A percentile compares a stretch with the other conserved stretches of the same genome.
Evolutionary conservation across 805 yeast species (phyloP).

Genomic region (Suhomyces sp.): DNA sequence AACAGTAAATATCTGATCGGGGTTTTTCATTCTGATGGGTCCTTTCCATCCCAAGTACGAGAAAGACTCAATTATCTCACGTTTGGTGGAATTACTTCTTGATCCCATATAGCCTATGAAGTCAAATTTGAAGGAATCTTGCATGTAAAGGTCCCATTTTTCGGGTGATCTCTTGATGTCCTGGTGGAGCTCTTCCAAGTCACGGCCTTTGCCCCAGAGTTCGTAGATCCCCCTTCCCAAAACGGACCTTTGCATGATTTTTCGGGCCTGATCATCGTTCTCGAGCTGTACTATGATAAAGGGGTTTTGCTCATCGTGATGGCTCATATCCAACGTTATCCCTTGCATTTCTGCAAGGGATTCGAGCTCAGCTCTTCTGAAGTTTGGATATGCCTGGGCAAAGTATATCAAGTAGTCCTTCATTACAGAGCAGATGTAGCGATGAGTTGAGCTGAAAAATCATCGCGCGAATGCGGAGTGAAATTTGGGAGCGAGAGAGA

Average conservation of each 20-base stretch:
- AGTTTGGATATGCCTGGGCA: conserved; percentile 80
- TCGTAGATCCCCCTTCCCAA: conserved; percentile 77
- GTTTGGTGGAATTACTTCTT: conserved; percentile 48
- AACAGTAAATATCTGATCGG: conserved; percentile 67
- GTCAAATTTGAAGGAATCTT: conserved; percentile 73
- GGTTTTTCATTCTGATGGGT: conserved; percentile 70
- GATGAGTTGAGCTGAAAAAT: neutral
- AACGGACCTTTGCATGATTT: conserved; percentile 64
- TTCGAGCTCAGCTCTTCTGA: conserved; percentile 78
- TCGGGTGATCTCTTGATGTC: conserved; percentile 30
- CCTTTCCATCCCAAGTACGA: conserved; percentile 71
- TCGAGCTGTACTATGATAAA: conserved; percentile 67
- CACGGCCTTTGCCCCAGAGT: conserved; percentile 71
- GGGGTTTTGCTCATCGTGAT: conserved; percentile 60
- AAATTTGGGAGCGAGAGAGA: neutral
- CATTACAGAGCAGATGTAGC: conserved; percentile 22
- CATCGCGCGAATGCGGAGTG: neutral
- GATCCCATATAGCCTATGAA: conserved; percentile 72
- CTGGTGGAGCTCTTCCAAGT: conserved; percentile 56
- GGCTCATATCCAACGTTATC: conserved; percentile 56
- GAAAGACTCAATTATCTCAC: conserved; percentile 69
- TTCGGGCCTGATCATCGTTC: conserved; percentile 63
- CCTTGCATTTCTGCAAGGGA: conserved; percentile 69
- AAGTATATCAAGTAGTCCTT: conserved; percentile 71
- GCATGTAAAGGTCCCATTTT: conserved; percentile 37